Evolutionary conservation across 179 eudicot species (phyloP).

Genomic region (Beta corolliflora): DNA sequence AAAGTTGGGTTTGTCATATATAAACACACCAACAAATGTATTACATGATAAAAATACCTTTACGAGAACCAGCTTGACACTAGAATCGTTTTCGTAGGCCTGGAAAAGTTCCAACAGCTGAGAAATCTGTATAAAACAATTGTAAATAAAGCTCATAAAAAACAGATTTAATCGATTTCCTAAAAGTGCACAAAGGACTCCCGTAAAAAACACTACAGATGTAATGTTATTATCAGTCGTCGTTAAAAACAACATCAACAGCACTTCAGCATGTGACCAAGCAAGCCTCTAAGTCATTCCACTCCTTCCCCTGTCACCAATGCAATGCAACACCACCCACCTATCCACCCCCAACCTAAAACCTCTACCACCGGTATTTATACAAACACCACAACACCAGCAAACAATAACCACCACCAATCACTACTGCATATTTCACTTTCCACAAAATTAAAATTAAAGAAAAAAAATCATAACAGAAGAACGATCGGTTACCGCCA

Average conservation of each 20-base stretch:
- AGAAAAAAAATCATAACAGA: too few relatives aligned
- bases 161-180: background rate
- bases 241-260: background rate
- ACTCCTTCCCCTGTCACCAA: too few relatives aligned
- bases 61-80: conserved; percentile 75
- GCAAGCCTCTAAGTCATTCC: background rate
- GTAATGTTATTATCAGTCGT: background rate
- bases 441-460: too few relatives aligned
- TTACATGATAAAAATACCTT: conserved; percentile 50
- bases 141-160: background rate
- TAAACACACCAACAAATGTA: background rate
- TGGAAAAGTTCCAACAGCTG: conserved; percentile 69
- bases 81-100: conserved; percentile 63
- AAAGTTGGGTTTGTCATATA: background rate
- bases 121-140: conserved; percentile 45
- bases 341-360: too few relatives aligned
- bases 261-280: background rate
- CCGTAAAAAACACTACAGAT: background rate
- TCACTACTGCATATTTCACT: too few relatives aligned
- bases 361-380: too few relatives aligned
- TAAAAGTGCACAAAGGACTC: background rate
- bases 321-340: too few relatives aligned
- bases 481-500: too few relatives aligned
- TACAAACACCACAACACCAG: too few relatives aligned
- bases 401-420: too few relatives aligned